Evolutionary conservation across 495 filamentous ascomycete species (phyloP).

Genomic region (Massariosphaeria phaeospora): DNA sequence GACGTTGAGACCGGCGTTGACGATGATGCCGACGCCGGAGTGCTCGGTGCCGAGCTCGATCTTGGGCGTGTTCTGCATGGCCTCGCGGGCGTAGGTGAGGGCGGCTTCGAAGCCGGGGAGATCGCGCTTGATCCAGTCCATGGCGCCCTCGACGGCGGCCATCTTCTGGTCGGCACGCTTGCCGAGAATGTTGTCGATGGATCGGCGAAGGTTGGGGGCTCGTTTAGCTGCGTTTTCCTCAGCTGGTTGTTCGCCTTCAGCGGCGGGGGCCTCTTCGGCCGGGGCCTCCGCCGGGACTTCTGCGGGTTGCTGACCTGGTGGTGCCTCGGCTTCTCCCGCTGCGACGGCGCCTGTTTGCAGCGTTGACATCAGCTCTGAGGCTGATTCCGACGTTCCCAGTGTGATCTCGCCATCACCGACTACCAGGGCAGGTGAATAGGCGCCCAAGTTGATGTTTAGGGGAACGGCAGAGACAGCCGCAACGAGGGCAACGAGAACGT

Average conservation of each 20-base stretch:
- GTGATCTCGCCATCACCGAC: constrained; percentile 57
- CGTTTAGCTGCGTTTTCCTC: constrained; percentile 22
- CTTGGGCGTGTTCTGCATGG: constrained; percentile 35
- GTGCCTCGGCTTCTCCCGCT: not conserved
- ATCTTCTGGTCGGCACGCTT: constrained; percentile 17
- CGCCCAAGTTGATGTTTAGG: constrained; percentile 56
- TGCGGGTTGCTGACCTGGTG: constrained; percentile 19
- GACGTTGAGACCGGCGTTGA: constrained; percentile 34
- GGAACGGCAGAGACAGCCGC: constrained; percentile 44
- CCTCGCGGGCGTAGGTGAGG: constrained; percentile 32
- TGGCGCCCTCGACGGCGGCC: constrained; percentile 17
- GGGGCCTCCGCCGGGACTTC: constrained; percentile 1
- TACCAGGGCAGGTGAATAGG: constrained; percentile 55
- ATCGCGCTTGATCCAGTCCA: constrained; percentile 34
- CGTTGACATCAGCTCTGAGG: constrained; percentile 41
- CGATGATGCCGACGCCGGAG: constrained; percentile 32
- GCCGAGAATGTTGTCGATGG: constrained; percentile 14
- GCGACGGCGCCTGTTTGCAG: constrained; percentile 31
- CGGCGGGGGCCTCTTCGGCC: constrained; percentile 3
- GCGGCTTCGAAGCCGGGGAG: constrained; percentile 32
- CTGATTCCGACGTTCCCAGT: constrained; percentile 44
- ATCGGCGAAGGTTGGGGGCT: constrained; percentile 4
- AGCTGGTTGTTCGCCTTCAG: constrained; percentile 24
- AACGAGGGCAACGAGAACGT: constrained; percentile 27
- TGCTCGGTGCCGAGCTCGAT: constrained; percentile 32